phyloP scores from a whole-genome alignment of 2,329 filamentous ascomycete genomes.

The Talaromyces sp. region DNA sequence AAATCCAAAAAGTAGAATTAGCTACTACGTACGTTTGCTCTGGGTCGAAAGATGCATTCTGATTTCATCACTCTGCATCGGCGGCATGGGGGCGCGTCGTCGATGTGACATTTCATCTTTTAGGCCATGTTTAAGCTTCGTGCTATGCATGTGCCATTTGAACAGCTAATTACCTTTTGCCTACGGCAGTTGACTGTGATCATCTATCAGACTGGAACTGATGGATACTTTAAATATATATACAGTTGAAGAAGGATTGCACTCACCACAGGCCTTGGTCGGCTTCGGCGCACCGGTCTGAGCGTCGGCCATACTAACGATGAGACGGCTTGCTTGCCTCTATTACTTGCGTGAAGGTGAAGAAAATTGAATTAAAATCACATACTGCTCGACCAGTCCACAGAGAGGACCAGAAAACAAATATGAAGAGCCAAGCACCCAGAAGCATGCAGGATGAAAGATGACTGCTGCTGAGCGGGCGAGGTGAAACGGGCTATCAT shows the following conservation, averaged over 20 bases:
- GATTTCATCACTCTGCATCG: constrained; percentile 20
- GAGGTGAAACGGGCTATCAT: neutral
- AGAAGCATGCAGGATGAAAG: neutral
- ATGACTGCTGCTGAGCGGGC: neutral
- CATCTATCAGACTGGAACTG: neutral
- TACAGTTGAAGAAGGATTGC: neutral
- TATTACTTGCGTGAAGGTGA: neutral
- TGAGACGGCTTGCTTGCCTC: constrained; percentile 6
- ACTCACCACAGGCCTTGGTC: constrained; percentile 27
- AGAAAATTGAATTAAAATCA: neutral
- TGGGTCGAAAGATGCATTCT: constrained; percentile 23
- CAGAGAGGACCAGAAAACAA: neutral
- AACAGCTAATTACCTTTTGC: constrained; percentile 17
- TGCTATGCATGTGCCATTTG: neutral
- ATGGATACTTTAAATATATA: neutral
- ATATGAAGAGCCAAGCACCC: neutral
- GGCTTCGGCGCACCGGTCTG: constrained; percentile 21
- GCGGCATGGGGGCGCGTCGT: constrained; percentile 22
- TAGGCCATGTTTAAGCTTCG: constrained; percentile 2
- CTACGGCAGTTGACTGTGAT: constrained; percentile 24
- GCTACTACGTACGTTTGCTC: constrained; percentile 20
- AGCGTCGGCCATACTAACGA: constrained; percentile 8
- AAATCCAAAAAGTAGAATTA: neutral
- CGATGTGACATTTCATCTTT: constrained; percentile 27
- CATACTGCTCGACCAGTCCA: neutral